Base-by-base conservation (phyloP, 805 yeast species). In the Wickerhamomyces alni region DNA sequence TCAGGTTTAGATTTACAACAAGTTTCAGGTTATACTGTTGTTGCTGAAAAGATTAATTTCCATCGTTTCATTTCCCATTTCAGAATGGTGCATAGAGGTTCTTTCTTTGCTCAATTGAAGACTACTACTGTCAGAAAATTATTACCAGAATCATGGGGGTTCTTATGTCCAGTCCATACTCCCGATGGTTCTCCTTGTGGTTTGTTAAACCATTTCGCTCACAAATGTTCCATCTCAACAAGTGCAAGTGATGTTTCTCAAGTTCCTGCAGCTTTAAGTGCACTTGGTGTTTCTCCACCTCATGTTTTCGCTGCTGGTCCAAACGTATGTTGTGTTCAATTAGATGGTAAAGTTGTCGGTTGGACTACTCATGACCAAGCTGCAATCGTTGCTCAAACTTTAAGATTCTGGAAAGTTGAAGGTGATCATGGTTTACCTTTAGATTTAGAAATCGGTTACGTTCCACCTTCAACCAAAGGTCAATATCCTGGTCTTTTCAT, bases 131-230 rank as follows among this genome's bases (percentile, higher is more conserved):
- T 93, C 36, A 80, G 99, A 70, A 93, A 93, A 63, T 70, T 93
- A 54, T 74, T 93, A 42, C 99, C 99, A 1, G 99, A 93, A 63
- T 86, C 96, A 1, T 93, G 99, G 99, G 99, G 99, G 3, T 93
- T 93, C 75, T 67, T 93, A 53, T 93, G 99, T 67, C 99, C 99
- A 11, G 99, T 93, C 18, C 99, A 93, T 64, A 93, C 99, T 12
- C 99, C 99, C 6, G 99, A 93, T 82, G 99, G 99, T 54, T 85
- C 98, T 37, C 99, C 99, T 17, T 93, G 99, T 80, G 99, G 99
- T 70, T 72, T 93, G 61, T 70, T 93, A 57, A 93, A 93, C 66
- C 99, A 93, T 73, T 80, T 93, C 68, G 83, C 98, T 9, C 97
- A 93, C 67, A 88, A 87, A 64, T 93, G 99, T 74, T 72, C 74